These are phyloP conservation scores for Chloris gayana DNA, from an alignment of 176 grass and related monocot genomes.

Conservation along the genomic window DNA sequence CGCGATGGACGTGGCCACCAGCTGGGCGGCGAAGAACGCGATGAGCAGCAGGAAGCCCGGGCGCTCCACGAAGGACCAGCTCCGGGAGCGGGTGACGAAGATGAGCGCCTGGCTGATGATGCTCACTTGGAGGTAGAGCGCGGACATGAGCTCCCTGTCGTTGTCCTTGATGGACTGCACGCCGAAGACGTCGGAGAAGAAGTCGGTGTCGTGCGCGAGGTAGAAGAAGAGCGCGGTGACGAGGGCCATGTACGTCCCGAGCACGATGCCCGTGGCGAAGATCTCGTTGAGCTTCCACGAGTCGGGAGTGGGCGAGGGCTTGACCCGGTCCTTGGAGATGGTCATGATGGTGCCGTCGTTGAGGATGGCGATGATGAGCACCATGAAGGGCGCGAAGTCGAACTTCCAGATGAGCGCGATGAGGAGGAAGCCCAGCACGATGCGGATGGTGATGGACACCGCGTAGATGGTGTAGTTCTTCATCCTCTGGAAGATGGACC, in stretches of 20 bases:
- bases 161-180: slow-evolving; percentile 62
- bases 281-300: slow-evolving; percentile 96
- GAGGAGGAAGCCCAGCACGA: slow-evolving; percentile 90
- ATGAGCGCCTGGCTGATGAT: slow-evolving; percentile 97
- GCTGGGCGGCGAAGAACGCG: slow-evolving; percentile 73
- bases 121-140: slow-evolving; percentile 90
- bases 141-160: slow-evolving; percentile 65
- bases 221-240: slow-evolving; percentile 90
- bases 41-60: slow-evolving; percentile 54
- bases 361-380: slow-evolving; percentile 93
- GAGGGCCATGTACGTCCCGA: slow-evolving; percentile 94
- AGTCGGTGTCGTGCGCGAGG: slow-evolving; percentile 63
- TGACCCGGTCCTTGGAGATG: slow-evolving; percentile 98
- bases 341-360: slow-evolving; percentile 99
- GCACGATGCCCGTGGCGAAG: slow-evolving; percentile 90
- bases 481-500: slow-evolving; percentile 98
- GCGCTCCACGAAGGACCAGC: slow-evolving; percentile 62
- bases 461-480: slow-evolving; percentile 99
- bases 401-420: slow-evolving; percentile 92
- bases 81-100: slow-evolving; percentile 75
- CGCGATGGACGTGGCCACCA: slow-evolving; percentile 76
- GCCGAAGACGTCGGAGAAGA: slow-evolving; percentile 54
- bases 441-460: slow-evolving; percentile 96
- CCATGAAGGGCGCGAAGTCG: slow-evolving; percentile 99
- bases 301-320: slow-evolving; percentile 82